These are phyloP conservation scores for Penicillium corylophilum DNA, from an alignment of 2,329 filamentous ascomycete species.

Conservation along the genomic window DNA sequence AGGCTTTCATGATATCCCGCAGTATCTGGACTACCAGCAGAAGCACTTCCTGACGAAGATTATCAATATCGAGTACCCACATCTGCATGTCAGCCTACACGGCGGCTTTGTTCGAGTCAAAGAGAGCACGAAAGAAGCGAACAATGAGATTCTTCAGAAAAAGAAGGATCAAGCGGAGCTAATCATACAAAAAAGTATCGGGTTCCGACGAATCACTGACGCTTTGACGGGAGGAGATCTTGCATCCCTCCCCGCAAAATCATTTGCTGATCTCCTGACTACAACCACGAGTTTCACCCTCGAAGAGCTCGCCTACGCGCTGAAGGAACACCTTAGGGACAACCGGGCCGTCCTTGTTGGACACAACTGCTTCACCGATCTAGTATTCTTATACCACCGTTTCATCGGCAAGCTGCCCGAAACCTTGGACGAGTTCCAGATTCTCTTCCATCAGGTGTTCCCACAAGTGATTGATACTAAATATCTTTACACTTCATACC, in stretches of 20 bases:
- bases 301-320: slow-evolving; percentile 27
- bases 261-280: slow-evolving; percentile 26
- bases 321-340: slow-evolving; percentile 44
- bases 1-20: neutral
- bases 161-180: slow-evolving; percentile 29
- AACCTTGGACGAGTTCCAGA: slow-evolving; percentile 54
- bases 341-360: slow-evolving; percentile 57
- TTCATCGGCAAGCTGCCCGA: slow-evolving; percentile 61
- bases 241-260: slow-evolving; percentile 32
- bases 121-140: slow-evolving; percentile 36
- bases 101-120: slow-evolving; percentile 44
- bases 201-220: slow-evolving; percentile 50
- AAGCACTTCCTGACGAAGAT: slow-evolving; percentile 66
- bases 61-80: slow-evolving; percentile 59
- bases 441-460: slow-evolving; percentile 53
- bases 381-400: slow-evolving; percentile 60
- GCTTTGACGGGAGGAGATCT: slow-evolving; percentile 46
- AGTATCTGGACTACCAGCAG: slow-evolving; percentile 57
- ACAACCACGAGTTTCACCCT: slow-evolving; percentile 18
- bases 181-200: slow-evolving; percentile 37
- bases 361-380: slow-evolving; percentile 63
- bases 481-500: slow-evolving; percentile 60
- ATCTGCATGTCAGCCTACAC: slow-evolving; percentile 39
- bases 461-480: slow-evolving; percentile 63
- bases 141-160: slow-evolving; percentile 30